Evolutionary conservation across 345 rosid species (phyloP), one percentile per base, ranked within the genome.

Genomic region (Eucalyptus albens): DNA sequence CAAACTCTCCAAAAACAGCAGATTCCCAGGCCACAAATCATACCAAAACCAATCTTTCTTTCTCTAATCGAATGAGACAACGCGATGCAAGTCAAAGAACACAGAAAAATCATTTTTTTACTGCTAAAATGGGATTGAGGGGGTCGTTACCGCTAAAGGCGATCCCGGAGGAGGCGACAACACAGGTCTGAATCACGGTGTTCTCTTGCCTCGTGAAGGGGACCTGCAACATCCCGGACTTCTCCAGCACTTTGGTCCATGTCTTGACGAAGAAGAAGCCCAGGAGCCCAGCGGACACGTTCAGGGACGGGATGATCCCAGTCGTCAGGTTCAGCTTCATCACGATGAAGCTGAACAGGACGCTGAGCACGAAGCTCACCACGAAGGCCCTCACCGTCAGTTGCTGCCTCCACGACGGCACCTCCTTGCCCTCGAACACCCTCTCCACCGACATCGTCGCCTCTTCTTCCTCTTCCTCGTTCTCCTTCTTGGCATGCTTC

Each of bases 201-300:
- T 95, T 95, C 92, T 95, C 98, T 83, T 96, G 97, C 24, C 97
- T 90, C 86, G 97, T 96, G 87, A 95, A 96, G 21, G 98, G 97
- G 49, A 81, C 51, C 81, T 69, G 93, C 50, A 94, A 88, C 86
- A 89, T 33, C 9, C 94, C 94, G 60, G 93, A 90, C 90, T 86
- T 93, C 40, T 91, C 90, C 9, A 95, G 92, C 72, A 95, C 45
- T 86, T 92, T 94, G 6, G 97, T 94, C 98, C 97, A 95, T 4
- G 94, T 93, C 93, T 93, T 95, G 72, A 96, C 90, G 44, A 96
- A 94, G 93, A 94, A 93, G 93, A 95, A 96, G 4, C 98, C 97
- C 87, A 95, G 89, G 50, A 96, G 93, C 13, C 97, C 97, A 27
- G 98, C 97, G 40, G 97, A 93, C 60, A 96, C 97, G 16, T 95